Evolutionary conservation across 805 yeast genomes (phyloP), one percentile per base, ranked within the genome.

Genomic region (Yamadazyma philogaea): DNA sequence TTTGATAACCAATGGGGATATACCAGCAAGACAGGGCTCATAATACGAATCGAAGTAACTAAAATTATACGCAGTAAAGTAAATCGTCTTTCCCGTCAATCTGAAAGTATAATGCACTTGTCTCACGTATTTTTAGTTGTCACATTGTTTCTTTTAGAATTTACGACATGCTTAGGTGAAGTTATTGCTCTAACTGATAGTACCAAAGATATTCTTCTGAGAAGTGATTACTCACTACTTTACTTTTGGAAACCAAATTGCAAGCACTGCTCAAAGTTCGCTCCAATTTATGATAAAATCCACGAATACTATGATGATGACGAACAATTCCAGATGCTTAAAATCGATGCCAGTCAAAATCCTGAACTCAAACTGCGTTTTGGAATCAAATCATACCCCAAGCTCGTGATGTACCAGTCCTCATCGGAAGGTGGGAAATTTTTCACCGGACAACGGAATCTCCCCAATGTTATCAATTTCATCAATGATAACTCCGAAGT

Each of bases 231-330:
- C 44, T 66, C 79, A 4, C 59, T 76, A 30, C 66, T 76, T 12
- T 72, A 72, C 50, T 75, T 79, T 51, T 74, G 70, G 48, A 63
- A 76, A 1, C 64, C 67, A 1, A 57, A 53, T 1, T 70, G 75
- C 45, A 49, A 49, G 41, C 63, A 49, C 45, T 70, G 75, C 45
- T 37, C 41, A n/a, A 47, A 47, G 11, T 66, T 70, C 39, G 55
- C 56, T 15, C 65, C 67, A 3, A 56, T 54, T 3, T 68, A 64
- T 37, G 59, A 57, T 19, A 70, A 72, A 3, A 48, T 81, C 34
- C 68, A 68, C 12, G 58, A 63, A 6, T 53, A 78, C 3, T 80
- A 68, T 30, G 49, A 46, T 51, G 64, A 70, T 24, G 60, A 62
- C 34, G 55, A 67, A 4, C 53, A 57, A 10, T 56, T 70, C 17